Evolutionary conservation across 805 yeast genomes (phyloP), one percentile per base, ranked within the genome.

Genomic region (Candida endomychidarum): DNA sequence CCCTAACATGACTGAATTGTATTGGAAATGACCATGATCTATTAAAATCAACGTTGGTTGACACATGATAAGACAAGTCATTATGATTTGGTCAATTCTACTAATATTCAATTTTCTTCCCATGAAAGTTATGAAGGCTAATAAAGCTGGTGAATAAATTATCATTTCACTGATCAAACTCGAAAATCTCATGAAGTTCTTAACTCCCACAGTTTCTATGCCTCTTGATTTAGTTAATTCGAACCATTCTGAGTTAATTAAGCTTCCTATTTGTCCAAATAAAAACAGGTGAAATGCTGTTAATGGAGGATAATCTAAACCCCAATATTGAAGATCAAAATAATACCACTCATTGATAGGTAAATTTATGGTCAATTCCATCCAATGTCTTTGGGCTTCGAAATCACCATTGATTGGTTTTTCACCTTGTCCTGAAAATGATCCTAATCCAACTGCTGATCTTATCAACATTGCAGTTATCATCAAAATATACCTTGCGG

Each of bases 301-400:
- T 46, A 93, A 67, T 5, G 98, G 98, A 0, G 99, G 99, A 60
- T 93, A 93, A 61, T 93, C 99, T 24, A 93, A 70, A 1, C 98
- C 96, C 98, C 99, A 93, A 65, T 91, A 89, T 50, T 81, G 80
- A 32, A 89, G 70, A 57, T 93, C 96, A 60, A 80, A 88, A 65
- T 75, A 86, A 57, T 93, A 93, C 99, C 99, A 93, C 46, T 83
- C 51, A 0, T 66, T 60, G 1, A 87, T 61, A 0, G 96, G 93
- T 35, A 90, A 59, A 50, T 81, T 79, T 27, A 72, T 79, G 0
- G 98, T 91, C 38, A 91, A 70, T 58, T 93, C 99, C 77, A 93
- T 74, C 99, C 99, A 93, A 60, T 91, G 99, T 49, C 99, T 76
- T 60, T 93, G 99, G 0, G 98, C 98, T 60, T 93, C 99, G 55